Evolutionary conservation across 192 early-diverging fungal genomes (phyloP).

Genomic region (Podila horticola): DNA sequence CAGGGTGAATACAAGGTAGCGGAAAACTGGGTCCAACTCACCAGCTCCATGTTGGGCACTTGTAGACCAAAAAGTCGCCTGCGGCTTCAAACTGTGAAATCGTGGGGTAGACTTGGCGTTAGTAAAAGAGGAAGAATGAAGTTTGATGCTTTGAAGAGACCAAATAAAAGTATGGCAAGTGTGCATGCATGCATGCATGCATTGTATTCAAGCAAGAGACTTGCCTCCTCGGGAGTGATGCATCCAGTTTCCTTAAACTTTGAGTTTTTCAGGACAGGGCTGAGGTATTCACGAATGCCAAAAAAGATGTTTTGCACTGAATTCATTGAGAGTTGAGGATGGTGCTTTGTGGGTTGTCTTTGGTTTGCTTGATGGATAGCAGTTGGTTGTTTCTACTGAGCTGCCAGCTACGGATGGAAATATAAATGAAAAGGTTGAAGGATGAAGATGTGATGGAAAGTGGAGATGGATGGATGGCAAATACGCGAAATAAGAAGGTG

Average conservation of each 20-base stretch:
- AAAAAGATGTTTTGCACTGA: conserved; percentile 73
- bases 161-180: neutral
- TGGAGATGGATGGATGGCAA: too few species aligned
- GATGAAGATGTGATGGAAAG: too few species aligned
- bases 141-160: neutral
- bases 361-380: neutral
- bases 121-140: neutral
- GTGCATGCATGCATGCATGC: neutral
- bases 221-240: conserved; percentile 94
- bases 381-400: neutral
- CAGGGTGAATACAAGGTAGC: neutral
- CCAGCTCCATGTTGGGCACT: conserved; percentile 99
- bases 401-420: too few species aligned
- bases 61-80: conserved; percentile 97
- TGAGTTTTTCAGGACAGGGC: conserved; percentile 92
- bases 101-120: neutral
- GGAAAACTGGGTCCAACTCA: conserved; percentile 15
- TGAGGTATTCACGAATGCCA: conserved; percentile 89
- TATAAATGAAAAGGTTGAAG: too few species aligned
- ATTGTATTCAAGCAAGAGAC: conserved; percentile 9
- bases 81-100: conserved; percentile 85
- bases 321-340: conserved; percentile 50
- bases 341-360: neutral
- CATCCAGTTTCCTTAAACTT: conserved; percentile 97
- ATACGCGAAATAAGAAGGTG: too few species aligned